Evolutionary conservation across 2,329 filamentous ascomycete species (phyloP), one percentile per base, ranked within the genome.

Genomic region (Pseudopithomyces maydicus): DNA sequence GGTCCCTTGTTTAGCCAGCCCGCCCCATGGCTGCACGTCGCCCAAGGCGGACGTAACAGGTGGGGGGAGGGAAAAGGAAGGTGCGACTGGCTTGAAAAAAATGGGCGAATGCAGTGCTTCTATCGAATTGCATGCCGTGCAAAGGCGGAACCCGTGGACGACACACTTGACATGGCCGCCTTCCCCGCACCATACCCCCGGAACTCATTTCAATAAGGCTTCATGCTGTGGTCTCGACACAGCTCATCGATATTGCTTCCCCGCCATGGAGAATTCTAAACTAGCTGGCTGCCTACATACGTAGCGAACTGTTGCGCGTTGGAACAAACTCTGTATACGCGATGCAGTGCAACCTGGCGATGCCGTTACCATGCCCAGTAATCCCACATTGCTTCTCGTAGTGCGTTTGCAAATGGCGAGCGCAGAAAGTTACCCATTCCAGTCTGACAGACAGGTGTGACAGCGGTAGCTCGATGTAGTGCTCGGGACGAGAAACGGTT

Each of bases 41-140:
- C 39, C 39, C 7, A 52, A 22, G 14, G 36, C n/a, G 23, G 38
- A n/a, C 23, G 15, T 6, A 29, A 29, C 26, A 29, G 8, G 26
- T 29, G 26, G 26, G 26, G 26, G 26, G 26, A 29, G 26, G 19
- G 38, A 22, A n/a, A 19, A 32, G 29, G 12, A 42, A 36, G 38
- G 19, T 22, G 38, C 14, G 4, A 17, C 23, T 33, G 23, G 19
- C 17, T 29, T 32, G 19, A 3, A 15, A 45, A 41, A 14, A 11
- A 20, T 14, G 42, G 50, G n/a, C 19, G 11, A n/a, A 32, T 38
- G 50, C 29, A 6, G 41, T 26, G 41, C 6, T 33, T 44, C 33
- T 52, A 52, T 52, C 29, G 50, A 52, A 44, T 52, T 45, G 29
- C 15, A 38, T 52, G 50, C 29, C 19, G 41, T 46, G 26, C 29